phyloP scores from a whole-genome alignment of 2,329 filamentous ascomycete species.

The Fusarium sp. region DNA sequence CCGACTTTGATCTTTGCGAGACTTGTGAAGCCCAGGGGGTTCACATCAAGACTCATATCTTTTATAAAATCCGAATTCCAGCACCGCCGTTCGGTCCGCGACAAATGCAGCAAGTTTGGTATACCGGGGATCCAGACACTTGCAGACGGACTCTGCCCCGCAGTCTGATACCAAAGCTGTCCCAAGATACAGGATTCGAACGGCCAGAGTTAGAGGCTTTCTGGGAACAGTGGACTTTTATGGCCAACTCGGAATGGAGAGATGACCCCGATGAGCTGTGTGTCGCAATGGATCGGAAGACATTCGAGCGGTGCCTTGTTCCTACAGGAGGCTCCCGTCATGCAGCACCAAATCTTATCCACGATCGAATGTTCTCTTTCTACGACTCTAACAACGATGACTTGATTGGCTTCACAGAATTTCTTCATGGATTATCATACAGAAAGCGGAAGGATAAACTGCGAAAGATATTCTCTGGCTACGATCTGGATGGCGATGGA shows the following conservation, averaged over 20 bases:
- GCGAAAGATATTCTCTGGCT: conserved; percentile 82
- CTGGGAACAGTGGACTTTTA: conserved; percentile 96
- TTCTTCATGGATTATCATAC: conserved; percentile 82
- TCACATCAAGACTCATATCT: conserved; percentile 91
- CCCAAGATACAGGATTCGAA: conserved; percentile 80
- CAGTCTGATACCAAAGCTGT: conserved; percentile 72
- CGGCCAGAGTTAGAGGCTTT: conserved; percentile 89
- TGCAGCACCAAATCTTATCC: conserved; percentile 85
- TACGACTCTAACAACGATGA: conserved; percentile 93
- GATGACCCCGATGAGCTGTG: conserved; percentile 80
- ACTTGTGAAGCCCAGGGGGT: conserved; percentile 82
- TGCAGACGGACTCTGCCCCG: conserved; percentile 74
- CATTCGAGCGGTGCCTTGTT: conserved; percentile 90
- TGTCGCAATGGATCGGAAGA: conserved; percentile 89
- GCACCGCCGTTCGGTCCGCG: conserved; percentile 84
- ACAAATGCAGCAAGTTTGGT: conserved; percentile 85
- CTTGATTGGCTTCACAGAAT: conserved; percentile 92
- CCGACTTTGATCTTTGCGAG: conserved; percentile 95
- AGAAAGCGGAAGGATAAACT: conserved; percentile 75
- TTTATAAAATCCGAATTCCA: conserved; percentile 94
- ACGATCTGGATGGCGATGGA: conserved; percentile 89
- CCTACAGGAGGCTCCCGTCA: conserved; percentile 83
- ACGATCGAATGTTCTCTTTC: conserved; percentile 96
- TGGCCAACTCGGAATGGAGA: conserved; percentile 86
- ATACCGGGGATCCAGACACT: conserved; percentile 84